Percentiles rank a stretch among this genome's conserved stretches.
Evolutionary conservation across 768 basidiomycete species (phyloP).

Genomic region (Pilatotrama ljubarskyi): DNA sequence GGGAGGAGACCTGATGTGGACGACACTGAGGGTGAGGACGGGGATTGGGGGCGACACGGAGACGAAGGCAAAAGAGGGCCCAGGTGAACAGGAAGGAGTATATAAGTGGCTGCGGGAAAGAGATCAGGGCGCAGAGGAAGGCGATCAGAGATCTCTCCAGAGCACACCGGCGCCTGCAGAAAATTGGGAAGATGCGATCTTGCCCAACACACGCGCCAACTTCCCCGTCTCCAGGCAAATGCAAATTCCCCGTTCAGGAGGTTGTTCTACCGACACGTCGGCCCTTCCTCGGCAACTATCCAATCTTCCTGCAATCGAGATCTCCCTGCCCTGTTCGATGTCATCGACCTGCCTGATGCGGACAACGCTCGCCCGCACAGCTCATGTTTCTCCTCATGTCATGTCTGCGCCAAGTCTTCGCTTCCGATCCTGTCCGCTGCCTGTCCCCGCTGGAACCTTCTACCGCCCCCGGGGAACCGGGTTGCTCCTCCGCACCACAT

Average conservation of each 20-base stretch:
- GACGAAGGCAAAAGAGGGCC: conserved; percentile 19
- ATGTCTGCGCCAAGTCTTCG: conserved; percentile 3
- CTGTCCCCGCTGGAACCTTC: conserved; percentile 16
- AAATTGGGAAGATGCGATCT: conserved; percentile 25
- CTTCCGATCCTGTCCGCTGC: conserved; percentile 22
- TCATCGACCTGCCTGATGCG: conserved; percentile 5
- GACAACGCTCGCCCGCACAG: conserved; percentile 5
- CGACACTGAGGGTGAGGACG: conserved; percentile 51
- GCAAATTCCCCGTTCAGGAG: conserved; percentile 19
- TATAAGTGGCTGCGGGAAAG: conserved; percentile 27
- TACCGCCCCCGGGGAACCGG: conserved; percentile 14
- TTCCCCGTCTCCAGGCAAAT: conserved; percentile 21
- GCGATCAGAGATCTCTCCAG: conserved; percentile 32
- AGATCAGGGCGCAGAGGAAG: conserved; percentile 35
- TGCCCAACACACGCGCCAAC: conserved; percentile 16
- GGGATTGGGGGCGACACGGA: conserved; percentile 24
- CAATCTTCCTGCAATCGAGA: conserved; percentile 22
- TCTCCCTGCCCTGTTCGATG: conserved; percentile 4
- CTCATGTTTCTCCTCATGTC: conserved; percentile 19
- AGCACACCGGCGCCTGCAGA: conserved; percentile 16
- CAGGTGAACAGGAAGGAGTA: conserved; percentile 19
- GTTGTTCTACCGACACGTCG: conserved; percentile 13
- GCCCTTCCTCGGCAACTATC: conserved; percentile 25
- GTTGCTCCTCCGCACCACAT: conserved; percentile 5
- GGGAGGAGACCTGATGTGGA: conserved; percentile 29